These are phyloP conservation scores for Beverwykella pulmonaria DNA, from an alignment of 495 filamentous ascomycete genomes.

Conservation along the genomic window DNA sequence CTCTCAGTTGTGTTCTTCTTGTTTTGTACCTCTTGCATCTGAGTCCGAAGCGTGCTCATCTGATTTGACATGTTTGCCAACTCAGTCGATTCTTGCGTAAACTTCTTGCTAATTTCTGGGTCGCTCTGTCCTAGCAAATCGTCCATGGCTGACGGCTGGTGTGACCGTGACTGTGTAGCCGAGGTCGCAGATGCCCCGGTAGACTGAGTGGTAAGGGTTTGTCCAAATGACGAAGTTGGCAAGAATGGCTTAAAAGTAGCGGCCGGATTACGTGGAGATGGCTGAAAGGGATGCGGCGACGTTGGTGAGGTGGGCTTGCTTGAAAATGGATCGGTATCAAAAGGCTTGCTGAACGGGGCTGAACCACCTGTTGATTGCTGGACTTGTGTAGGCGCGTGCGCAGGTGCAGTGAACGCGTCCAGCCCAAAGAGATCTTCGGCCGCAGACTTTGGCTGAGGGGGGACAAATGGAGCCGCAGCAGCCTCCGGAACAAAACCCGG, in stretches of 20 bases:
- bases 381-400: conserved; percentile 60
- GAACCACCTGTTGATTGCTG: conserved; percentile 76
- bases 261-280: conserved; percentile 49
- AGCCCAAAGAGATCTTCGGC: conserved; percentile 91
- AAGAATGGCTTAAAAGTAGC: conserved; percentile 83
- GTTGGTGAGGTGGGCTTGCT: conserved; percentile 53
- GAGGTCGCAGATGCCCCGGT: conserved; percentile 70
- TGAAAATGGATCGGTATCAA: conserved; percentile 61
- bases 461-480: conserved; percentile 50
- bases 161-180: conserved; percentile 36
- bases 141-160: conserved; percentile 65
- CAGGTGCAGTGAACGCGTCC: conserved; percentile 64
- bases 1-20: conserved; percentile 77
- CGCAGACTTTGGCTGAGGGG: conserved; percentile 66
- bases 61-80: conserved; percentile 97
- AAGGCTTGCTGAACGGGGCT: conserved; percentile 46
- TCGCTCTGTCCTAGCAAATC: conserved; percentile 95
- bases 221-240: conserved; percentile 87
- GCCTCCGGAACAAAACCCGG: conserved; percentile 46
- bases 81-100: conserved; percentile 86
- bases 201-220: conserved; percentile 72
- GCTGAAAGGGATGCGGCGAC: conserved; percentile 52
- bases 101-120: conserved; percentile 81
- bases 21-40: conserved; percentile 88
- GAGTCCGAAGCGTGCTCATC: conserved; percentile 81